Evolutionary conservation across 2,329 filamentous ascomycete genomes (phyloP).

Genomic region (Thelonectria discophora): DNA sequence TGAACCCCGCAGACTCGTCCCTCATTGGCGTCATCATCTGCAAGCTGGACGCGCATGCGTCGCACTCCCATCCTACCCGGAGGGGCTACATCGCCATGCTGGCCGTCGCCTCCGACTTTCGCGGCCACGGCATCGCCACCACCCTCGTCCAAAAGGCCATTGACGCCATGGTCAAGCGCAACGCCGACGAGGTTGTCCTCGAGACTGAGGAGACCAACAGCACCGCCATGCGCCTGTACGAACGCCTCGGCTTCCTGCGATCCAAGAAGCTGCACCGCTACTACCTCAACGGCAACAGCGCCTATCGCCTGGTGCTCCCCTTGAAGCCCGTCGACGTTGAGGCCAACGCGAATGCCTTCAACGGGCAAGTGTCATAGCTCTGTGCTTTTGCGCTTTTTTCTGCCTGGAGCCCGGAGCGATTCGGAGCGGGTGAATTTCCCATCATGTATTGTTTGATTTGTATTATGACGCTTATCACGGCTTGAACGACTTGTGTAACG

Average conservation of each 20-base stretch:
- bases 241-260: conserved; percentile 87
- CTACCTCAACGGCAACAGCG: conserved; percentile 95
- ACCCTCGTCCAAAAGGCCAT: conserved; percentile 89
- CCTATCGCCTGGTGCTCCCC: conserved; percentile 86
- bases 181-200: conserved; percentile 93
- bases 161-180: conserved; percentile 83
- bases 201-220: conserved; percentile 96
- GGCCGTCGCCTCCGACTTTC: conserved; percentile 82
- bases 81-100: conserved; percentile 99
- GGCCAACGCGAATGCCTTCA: conserved; percentile 47
- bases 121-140: conserved; percentile 88
- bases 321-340: conserved; percentile 66
- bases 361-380: conserved; percentile 40
- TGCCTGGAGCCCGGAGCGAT: not conserved
- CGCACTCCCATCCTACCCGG: conserved; percentile 76
- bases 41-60: conserved; percentile 90
- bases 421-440: not conserved
- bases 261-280: conserved; percentile 95
- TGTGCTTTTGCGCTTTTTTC: not conserved
- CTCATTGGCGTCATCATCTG: conserved; percentile 93
- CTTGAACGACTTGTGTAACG: conserved; percentile 5
- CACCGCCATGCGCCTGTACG: conserved; percentile 90
- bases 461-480: conserved; percentile 1
- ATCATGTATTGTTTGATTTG: conserved; percentile 5
- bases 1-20: conserved; percentile 66